Conservation (phyloP, 208 protist genomes). For the Leishmania mexicana region DNA sequence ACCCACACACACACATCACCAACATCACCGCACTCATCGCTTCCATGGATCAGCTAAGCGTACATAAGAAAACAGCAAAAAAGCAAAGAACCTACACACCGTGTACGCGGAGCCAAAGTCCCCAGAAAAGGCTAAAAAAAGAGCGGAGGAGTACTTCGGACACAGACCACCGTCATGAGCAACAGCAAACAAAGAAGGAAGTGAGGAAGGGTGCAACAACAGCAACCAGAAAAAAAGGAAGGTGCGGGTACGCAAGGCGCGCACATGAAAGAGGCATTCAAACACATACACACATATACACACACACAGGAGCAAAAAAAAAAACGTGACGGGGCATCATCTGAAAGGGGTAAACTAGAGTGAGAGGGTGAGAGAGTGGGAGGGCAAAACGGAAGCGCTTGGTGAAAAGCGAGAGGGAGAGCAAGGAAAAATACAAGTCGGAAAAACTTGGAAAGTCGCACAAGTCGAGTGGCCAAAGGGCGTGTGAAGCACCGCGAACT, state of each 20-base stretch:
- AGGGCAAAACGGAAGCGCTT: slow-evolving; percentile 1
- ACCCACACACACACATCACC: neutral
- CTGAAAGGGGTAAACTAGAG: neutral
- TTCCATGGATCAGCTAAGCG: neutral
- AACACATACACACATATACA: neutral
- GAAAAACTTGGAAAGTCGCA: neutral
- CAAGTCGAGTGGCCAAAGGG: neutral
- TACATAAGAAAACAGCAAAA: neutral
- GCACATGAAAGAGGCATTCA: neutral
- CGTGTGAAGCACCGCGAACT: neutral
- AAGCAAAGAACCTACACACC: neutral
- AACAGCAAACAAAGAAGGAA: neutral
- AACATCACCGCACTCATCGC: neutral
- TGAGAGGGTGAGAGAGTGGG: neutral
- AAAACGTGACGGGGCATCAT: neutral
- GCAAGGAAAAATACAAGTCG: neutral
- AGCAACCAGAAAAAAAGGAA: neutral
- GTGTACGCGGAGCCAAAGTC: neutral
- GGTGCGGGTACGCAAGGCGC: neutral
- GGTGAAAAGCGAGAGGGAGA: neutral
- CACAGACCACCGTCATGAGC: neutral
- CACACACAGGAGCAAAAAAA: neutral
- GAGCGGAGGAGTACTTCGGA: neutral
- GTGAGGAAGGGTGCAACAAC: neutral
- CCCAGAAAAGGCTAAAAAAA: slow-evolving; percentile 16